A percentile compares a stretch with the other conserved stretches of the same genome.
These are phyloP conservation scores for Gremmenia infestans DNA, from an alignment of 2,329 filamentous ascomycete species.

Conservation along the genomic window DNA sequence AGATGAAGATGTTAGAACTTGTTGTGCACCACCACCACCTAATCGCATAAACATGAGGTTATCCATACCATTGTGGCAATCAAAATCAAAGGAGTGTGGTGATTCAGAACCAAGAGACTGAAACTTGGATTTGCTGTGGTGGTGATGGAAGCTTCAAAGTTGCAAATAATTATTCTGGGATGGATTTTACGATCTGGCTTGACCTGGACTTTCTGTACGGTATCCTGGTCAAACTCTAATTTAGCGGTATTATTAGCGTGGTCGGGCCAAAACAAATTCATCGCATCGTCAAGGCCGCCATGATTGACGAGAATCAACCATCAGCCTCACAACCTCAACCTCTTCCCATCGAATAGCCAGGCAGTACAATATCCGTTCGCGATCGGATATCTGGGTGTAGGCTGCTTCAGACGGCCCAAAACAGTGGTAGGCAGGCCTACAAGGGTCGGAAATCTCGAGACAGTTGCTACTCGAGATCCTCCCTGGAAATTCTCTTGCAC, in stretches of 20 bases:
- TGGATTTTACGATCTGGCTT: neutral
- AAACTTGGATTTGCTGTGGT: conserved; percentile 6
- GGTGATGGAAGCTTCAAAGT: neutral
- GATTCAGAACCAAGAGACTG: conserved; percentile 14
- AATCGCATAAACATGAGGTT: neutral
- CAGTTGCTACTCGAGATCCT: neutral
- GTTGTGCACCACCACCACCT: neutral
- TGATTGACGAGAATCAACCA: neutral
- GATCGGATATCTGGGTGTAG: neutral
- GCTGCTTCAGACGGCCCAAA: neutral
- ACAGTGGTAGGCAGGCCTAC: neutral
- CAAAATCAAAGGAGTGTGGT: conserved; percentile 25
- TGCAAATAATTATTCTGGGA: neutral
- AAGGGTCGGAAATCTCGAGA: neutral
- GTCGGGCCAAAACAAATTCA: neutral
- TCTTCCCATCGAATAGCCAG: neutral
- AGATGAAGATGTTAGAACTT: conserved; percentile 11
- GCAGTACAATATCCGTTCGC: no score
- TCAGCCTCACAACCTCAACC: neutral
- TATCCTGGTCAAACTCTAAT: no score
- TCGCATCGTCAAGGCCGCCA: neutral
- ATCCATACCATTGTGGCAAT: conserved; percentile 30
- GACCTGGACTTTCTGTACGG: neutral
- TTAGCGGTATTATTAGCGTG: neutral
- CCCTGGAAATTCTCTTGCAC: neutral